phyloP scores from a whole-genome alignment of 1,284 basidiomycete species.

The Ceratobasidium theobromae region DNA sequence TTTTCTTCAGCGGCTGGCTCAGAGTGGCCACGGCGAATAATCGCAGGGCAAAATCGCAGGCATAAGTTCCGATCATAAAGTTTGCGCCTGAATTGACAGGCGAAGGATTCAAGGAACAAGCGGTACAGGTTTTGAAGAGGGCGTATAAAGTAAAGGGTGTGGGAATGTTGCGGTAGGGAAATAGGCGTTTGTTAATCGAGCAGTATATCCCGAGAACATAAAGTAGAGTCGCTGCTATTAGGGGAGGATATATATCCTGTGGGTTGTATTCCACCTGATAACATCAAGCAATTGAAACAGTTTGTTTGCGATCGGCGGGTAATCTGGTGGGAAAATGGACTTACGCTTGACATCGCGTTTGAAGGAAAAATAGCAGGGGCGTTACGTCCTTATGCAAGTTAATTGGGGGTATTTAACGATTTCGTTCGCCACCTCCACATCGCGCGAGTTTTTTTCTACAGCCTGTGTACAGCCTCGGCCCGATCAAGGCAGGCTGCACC shows the following conservation, averaged over 20 bases:
- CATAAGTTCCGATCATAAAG: conserved; percentile 8
- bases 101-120: neutral
- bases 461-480: too few relatives aligned
- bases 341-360: too few relatives aligned
- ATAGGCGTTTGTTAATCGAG: conserved; percentile 14
- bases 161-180: conserved; percentile 16
- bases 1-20: neutral
- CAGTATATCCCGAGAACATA: conserved; percentile 16
- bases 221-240: neutral
- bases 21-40: conserved; percentile 8
- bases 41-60: conserved; percentile 2
- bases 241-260: neutral
- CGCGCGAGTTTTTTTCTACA: too few relatives aligned
- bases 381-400: too few relatives aligned
- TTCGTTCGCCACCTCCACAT: too few relatives aligned
- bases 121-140: conserved; percentile 14
- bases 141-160: conserved; percentile 10
- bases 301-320: too few relatives aligned
- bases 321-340: too few relatives aligned
- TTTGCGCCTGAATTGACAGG: conserved; percentile 9
- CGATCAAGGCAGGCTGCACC: too few relatives aligned
- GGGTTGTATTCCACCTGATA: conserved; percentile 10
- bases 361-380: too few relatives aligned
- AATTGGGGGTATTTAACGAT: too few relatives aligned
- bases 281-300: too few relatives aligned